Conservation (phyloP, 116 monocot species). For the Dioscorea cayenensis region DNA sequence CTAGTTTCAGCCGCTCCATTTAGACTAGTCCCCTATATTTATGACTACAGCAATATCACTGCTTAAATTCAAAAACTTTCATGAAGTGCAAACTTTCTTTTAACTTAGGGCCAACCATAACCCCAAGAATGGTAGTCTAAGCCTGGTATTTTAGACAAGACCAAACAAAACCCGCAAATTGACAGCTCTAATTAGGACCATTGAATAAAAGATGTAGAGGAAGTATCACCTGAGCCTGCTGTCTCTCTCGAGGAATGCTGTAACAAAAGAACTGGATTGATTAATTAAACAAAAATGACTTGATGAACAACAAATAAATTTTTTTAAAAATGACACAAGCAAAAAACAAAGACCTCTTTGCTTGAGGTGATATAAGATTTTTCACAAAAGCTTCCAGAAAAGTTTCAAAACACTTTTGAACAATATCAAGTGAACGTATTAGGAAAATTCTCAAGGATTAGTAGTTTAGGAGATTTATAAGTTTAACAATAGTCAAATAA, state of each 20-base stretch:
- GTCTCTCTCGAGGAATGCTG: constrained; percentile 41
- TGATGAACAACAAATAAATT: not conserved
- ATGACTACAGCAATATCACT: too few species aligned
- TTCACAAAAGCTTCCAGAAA: constrained; percentile 88
- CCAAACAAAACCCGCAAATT: not conserved
- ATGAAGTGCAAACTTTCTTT: too few species aligned
- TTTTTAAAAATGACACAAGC: not conserved
- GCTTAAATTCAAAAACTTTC: too few species aligned
- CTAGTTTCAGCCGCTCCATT: too few species aligned
- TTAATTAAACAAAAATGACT: constrained; percentile 3
- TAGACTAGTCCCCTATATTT: too few species aligned
- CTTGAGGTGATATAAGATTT: constrained; percentile 55
- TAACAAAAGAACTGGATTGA: constrained; percentile 5
- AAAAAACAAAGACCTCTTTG: constrained; percentile 32
- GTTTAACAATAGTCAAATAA: not conserved
- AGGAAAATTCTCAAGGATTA: not conserved
- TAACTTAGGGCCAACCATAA: too few species aligned
- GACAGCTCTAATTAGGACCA: not conserved
- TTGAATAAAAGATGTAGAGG: not conserved
- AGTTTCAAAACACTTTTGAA: constrained; percentile 90
- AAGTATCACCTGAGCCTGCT: constrained; percentile 51
- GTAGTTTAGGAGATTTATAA: not conserved
- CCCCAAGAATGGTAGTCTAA: too few species aligned
- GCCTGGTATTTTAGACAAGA: not conserved
- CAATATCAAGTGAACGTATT: constrained; percentile 92